A percentile compares a stretch with the other conserved stretches of the same genome.
phyloP scores from a whole-genome alignment of 1,284 basidiomycete genomes.

The Ustilago cynodontis region DNA sequence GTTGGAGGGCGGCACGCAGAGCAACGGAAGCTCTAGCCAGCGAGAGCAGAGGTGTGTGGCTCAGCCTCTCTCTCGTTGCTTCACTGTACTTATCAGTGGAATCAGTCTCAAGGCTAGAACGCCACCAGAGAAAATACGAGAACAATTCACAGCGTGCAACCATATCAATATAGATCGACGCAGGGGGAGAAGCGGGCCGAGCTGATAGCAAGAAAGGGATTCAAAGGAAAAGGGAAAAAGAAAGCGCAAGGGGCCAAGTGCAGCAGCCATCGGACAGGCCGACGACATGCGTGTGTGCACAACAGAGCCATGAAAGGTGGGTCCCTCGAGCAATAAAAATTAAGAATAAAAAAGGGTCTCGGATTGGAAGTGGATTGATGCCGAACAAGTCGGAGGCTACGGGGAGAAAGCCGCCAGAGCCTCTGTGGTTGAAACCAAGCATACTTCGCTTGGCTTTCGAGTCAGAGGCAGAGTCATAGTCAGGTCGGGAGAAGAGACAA shows the following conservation, averaged over 20 bases:
- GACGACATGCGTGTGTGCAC: conserved; percentile 4
- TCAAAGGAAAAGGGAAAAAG: no score
- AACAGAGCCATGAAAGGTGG: conserved; percentile 1
- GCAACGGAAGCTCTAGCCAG: not conserved
- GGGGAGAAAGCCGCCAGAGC: no score
- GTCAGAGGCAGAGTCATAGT: not conserved
- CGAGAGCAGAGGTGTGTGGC: not conserved
- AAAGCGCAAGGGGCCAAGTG: conserved; percentile 12
- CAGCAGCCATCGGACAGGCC: conserved; percentile 12
- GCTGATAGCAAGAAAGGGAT: not conserved
- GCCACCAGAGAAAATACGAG: conserved; percentile 5
- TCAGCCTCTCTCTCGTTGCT: not conserved
- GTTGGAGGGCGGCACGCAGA: not conserved
- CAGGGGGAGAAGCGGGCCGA: not conserved
- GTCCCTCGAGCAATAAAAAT: not conserved
- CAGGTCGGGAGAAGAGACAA: no score
- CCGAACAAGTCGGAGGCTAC: no score
- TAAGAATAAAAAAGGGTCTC: conserved; percentile 3
- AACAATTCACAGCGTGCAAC: not conserved
- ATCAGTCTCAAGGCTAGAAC: conserved; percentile 5
- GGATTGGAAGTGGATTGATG: not conserved
- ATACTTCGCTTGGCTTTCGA: not conserved
- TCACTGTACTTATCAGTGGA: not conserved
- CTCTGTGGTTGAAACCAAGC: conserved; percentile 8
- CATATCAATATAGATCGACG: not conserved